Conservation (phyloP, 106 monocot species). For the Xerophyta viscosa region DNA sequence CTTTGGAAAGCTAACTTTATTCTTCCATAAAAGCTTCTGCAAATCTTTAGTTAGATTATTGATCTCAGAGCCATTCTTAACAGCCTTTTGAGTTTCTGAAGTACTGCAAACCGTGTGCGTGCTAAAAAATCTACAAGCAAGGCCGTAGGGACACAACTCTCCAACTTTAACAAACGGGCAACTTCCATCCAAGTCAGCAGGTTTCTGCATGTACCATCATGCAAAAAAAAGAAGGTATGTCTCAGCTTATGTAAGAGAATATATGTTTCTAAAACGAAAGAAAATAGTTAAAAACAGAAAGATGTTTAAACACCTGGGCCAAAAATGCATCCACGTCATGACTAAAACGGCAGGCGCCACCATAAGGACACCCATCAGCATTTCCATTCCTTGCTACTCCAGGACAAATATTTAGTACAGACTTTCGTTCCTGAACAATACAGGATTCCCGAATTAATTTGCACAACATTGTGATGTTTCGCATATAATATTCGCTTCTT, state of each 20-base stretch:
- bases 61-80: conserved; percentile 33
- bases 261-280: too few relatives aligned
- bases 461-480: not conserved
- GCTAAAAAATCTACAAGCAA: conserved; percentile 62
- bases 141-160: conserved; percentile 70
- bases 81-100: conserved; percentile 10
- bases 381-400: conserved; percentile 60
- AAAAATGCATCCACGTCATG: conserved; percentile 80
- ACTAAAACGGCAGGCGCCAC: conserved; percentile 63
- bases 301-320: conserved; percentile 68
- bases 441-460: too few relatives aligned
- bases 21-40: conserved; percentile 93
- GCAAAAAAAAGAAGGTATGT: not conserved
- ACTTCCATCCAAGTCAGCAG: conserved; percentile 64
- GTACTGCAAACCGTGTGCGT: conserved; percentile 32
- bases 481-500: not conserved
- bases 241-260: not conserved
- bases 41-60: conserved; percentile 73
- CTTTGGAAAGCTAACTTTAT: conserved; percentile 65
- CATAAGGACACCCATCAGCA: conserved; percentile 44
- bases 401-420: conserved; percentile 55
- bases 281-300: not conserved
- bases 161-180: conserved; percentile 56
- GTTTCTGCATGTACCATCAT: conserved; percentile 52
- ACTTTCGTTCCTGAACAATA: conserved; percentile 55